Evolutionary conservation across 768 basidiomycete species (phyloP).

Genomic region (Hericium erinaceus): DNA sequence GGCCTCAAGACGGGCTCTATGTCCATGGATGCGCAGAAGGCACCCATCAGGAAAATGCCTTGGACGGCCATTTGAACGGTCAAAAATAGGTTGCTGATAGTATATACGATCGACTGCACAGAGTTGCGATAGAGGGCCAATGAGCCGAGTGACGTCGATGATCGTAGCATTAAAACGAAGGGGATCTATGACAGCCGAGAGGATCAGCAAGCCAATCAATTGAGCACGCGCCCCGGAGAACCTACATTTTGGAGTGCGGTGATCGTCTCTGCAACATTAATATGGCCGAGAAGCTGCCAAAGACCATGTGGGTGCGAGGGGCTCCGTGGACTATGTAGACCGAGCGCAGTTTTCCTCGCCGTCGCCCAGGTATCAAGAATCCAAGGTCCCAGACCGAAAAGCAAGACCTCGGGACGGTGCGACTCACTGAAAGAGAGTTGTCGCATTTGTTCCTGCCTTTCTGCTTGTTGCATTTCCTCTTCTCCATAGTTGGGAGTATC

Average conservation of each 20-base stretch:
- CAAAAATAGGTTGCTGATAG: conserved; percentile 51
- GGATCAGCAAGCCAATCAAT: conserved; percentile 4
- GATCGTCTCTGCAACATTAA: conserved; percentile 56
- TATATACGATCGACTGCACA: conserved; percentile 60
- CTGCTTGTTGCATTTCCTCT: conserved; percentile 53
- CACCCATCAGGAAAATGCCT: conserved; percentile 78
- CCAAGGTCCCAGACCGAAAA: conserved; percentile 84
- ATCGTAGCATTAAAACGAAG: conserved; percentile 60
- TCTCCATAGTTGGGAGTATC: conserved; percentile 38
- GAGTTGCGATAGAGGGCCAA: conserved; percentile 74
- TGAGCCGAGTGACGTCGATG: conserved; percentile 71
- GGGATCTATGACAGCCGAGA: conserved; percentile 45
- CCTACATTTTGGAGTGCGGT: conserved; percentile 64
- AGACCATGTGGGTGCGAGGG: conserved; percentile 15
- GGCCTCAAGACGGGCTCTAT: conserved; percentile 64
- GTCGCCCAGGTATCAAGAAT: conserved; percentile 69
- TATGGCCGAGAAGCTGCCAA: conserved; percentile 36
- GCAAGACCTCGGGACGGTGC: conserved; percentile 71
- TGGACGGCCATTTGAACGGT: conserved; percentile 74
- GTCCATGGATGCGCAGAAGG: conserved; percentile 71
- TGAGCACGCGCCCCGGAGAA: conserved; percentile 5
- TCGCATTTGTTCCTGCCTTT: conserved; percentile 68
- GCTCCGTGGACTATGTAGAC: conserved; percentile 38
- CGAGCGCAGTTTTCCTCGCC: conserved; percentile 50
- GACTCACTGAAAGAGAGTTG: conserved; percentile 65